Conservation (phyloP, 306 rosid species). For the Castanopsis chinensis region DNA sequence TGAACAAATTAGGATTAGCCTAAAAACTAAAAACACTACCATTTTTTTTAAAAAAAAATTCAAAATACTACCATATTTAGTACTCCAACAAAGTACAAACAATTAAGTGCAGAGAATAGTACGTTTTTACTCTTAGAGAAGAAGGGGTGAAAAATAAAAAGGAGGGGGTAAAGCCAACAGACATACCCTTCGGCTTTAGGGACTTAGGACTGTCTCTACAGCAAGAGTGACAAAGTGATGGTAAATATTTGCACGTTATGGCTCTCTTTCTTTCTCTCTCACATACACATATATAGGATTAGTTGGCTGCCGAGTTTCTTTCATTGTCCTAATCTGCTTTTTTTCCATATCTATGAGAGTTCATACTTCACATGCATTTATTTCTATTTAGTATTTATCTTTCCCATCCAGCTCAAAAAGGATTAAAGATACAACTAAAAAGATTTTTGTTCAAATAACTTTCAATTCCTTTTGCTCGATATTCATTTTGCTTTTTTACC, state of each 20-base stretch:
- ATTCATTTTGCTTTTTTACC: neutral
- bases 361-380: neutral
- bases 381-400: neutral
- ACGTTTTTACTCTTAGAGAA: neutral
- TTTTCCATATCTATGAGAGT: neutral
- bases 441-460: too few relatives aligned
- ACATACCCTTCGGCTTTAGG: neutral
- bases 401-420: conserved; percentile 7
- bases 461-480: conserved; percentile 19
- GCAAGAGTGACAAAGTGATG: neutral
- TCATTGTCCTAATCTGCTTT: neutral
- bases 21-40: too few relatives aligned
- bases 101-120: too few relatives aligned
- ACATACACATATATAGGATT: neutral
- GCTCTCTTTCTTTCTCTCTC: neutral
- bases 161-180: neutral
- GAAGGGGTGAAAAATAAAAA: neutral
- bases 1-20: too few relatives aligned
- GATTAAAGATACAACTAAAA: neutral
- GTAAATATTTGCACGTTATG: neutral
- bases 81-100: neutral
- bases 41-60: too few relatives aligned
- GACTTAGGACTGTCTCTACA: neutral
- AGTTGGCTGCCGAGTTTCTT: conserved; percentile 1
- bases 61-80: neutral